phyloP scores from a whole-genome alignment of 345 rosid species.

The Lepidium aucheri region DNA sequence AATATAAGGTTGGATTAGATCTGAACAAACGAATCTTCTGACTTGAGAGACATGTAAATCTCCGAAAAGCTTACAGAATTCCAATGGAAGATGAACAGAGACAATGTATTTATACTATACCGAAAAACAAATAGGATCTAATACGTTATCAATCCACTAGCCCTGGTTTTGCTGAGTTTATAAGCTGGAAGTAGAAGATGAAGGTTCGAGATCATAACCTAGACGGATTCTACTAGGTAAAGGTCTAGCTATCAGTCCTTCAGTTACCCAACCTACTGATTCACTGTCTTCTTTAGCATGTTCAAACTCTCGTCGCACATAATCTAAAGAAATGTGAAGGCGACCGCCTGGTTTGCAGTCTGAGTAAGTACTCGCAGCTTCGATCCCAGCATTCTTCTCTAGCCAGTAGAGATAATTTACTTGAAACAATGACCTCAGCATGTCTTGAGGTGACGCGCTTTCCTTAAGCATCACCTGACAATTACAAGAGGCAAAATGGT shows the following conservation, averaged over 20 bases:
- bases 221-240: slow-evolving; percentile 51
- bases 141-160: background rate
- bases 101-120: background rate
- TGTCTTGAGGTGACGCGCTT: slow-evolving; percentile 63
- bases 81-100: background rate
- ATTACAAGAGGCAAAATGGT: background rate
- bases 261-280: slow-evolving; percentile 69
- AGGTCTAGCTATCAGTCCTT: slow-evolving; percentile 90
- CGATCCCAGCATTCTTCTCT: slow-evolving; percentile 86
- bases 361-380: slow-evolving; percentile 38
- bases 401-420: slow-evolving; percentile 91
- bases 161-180: background rate
- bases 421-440: slow-evolving; percentile 92
- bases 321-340: slow-evolving; percentile 72
- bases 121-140: background rate
- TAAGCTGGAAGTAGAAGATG: slow-evolving; percentile 12
- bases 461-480: slow-evolving; percentile 86
- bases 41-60: background rate
- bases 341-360: slow-evolving; percentile 79
- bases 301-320: slow-evolving; percentile 74
- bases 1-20: background rate
- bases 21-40: background rate
- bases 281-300: slow-evolving; percentile 65
- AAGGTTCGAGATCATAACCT: slow-evolving; percentile 17
- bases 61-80: background rate